Base-by-base conservation (phyloP, 2,329 filamentous ascomycete genomes). In the Epichloe hybrida region DNA sequence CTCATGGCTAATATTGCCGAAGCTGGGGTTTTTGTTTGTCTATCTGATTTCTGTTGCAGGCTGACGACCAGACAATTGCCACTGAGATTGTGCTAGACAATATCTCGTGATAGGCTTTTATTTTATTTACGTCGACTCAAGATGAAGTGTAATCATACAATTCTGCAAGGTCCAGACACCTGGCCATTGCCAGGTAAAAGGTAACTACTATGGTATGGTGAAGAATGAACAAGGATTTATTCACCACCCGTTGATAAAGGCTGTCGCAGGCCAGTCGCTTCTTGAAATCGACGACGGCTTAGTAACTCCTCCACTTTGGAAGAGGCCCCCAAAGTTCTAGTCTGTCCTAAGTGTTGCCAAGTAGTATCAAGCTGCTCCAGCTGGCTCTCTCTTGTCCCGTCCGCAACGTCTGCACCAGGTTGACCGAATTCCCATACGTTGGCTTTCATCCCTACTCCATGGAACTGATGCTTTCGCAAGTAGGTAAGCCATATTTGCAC, bases 371-470 rank as follows among this genome's bases (percentile, higher is more conserved):
- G 58, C n/a, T 68, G 64, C 15, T 65, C 53, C 45, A 55, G 45
- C 17, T 57, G 48, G 5, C 54, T 54, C 38, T 63, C 55, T 15
- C 53, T 53, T 17, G 59, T 51, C 7, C 60, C 60, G 57, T 60
- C 59, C 42, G 55, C 43, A 50, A 59, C 57, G 13, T 60, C 59
- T 4, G 56, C 54, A n/a, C 85, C 83, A 53, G 90, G 64, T 52
- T 78, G 77, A 61, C 85, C 81, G 67, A 88, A 90, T 64, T 95
- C 88, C 82, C 86, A 98, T 47, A 97, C 79, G 65, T 98, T 96
- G 49, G 93, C 93, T 76, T 98, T 98, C 89, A 98, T 94, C 61
- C 93, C 93, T 40, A 97, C 84, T n/a, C 93, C 93, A 58, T 94
- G 87, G 65, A 93, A 95, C 41, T 89, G 87, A 64, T 96, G 85